Percentiles rank a stretch among this genome's conserved stretches.
Evolutionary conservation across 2,329 filamentous ascomycete genomes (phyloP).

Genomic region (Fusarium concolor): DNA sequence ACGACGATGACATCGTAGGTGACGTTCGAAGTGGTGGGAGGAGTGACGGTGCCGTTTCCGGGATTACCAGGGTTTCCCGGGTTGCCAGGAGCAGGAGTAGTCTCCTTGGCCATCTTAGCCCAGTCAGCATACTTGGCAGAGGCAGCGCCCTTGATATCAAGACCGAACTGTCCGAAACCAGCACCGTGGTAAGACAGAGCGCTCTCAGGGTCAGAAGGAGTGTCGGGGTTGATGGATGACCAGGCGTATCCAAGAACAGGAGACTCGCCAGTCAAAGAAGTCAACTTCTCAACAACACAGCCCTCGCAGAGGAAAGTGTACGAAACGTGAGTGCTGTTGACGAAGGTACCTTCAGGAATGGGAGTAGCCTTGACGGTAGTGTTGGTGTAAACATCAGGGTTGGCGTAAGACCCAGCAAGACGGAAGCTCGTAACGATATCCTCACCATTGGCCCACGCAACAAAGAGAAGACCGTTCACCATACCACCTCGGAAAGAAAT

Average conservation of each 20-base stretch:
- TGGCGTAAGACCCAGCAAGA: slow-evolving; percentile 56
- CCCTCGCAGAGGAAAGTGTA: slow-evolving; percentile 65
- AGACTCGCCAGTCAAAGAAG: slow-evolving; percentile 45
- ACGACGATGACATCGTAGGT: slow-evolving; percentile 47
- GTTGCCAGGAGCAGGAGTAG: slow-evolving; percentile 12
- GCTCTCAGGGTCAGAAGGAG: slow-evolving; percentile 48
- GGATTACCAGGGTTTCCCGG: slow-evolving; percentile 4
- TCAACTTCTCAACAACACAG: slow-evolving; percentile 54
- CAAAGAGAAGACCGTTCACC: slow-evolving; percentile 60
- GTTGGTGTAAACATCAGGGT: slow-evolving; percentile 59
- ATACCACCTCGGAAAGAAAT: slow-evolving; percentile 61
- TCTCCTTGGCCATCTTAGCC: slow-evolving; percentile 44
- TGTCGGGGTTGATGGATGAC: slow-evolving; percentile 50
- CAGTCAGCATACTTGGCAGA: slow-evolving; percentile 48
- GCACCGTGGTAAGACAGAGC: slow-evolving; percentile 55
- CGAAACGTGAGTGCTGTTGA: slow-evolving; percentile 64
- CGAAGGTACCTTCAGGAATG: slow-evolving; percentile 63
- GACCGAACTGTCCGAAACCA: slow-evolving; percentile 53
- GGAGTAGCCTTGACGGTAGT: slow-evolving; percentile 54
- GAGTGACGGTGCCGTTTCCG: slow-evolving; percentile 24
- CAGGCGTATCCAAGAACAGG: slow-evolving; percentile 56
- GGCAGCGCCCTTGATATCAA: slow-evolving; percentile 49
- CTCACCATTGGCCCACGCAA: slow-evolving; percentile 62
- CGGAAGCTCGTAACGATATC: slow-evolving; percentile 51
- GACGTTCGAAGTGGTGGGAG: slow-evolving; percentile 35